phyloP scores from a whole-genome alignment of 306 rosid genomes.

The Erythrophleum fordii region DNA sequence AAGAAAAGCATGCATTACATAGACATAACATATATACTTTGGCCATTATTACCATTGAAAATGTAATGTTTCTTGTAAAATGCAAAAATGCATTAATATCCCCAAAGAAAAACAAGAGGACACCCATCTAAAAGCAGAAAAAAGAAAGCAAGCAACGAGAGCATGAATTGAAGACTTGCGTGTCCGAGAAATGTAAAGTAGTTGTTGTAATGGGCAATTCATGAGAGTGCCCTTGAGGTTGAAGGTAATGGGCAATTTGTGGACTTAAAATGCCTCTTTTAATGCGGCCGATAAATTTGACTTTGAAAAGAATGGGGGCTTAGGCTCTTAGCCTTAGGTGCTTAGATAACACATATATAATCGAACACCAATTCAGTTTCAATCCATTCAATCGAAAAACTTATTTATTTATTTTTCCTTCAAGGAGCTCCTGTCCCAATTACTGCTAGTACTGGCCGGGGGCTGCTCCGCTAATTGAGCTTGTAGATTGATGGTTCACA shows the following conservation, averaged over 20 bases:
- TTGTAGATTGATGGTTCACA: neutral
- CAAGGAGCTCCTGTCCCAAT: neutral
- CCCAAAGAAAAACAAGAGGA: no score
- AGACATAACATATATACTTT: no score
- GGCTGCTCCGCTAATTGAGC: no score
- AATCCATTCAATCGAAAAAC: neutral
- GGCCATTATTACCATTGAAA: no score
- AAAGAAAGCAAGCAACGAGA: neutral
- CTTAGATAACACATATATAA: neutral
- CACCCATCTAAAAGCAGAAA: neutral
- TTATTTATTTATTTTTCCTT: no score
- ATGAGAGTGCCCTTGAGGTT: neutral
- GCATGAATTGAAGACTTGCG: neutral
- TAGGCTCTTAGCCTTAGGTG: neutral
- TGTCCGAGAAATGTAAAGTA: no score
- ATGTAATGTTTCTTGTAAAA: no score
- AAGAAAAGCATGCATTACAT: no score
- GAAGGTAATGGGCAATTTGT: neutral
- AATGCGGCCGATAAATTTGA: constrained; percentile 19
- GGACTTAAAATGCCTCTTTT: neutral
- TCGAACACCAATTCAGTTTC: neutral
- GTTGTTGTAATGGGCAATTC: neutral
- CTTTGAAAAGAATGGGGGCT: neutral
- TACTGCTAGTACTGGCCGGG: no score
- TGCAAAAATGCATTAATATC: no score